A percentile compares a stretch with the other conserved stretches of the same genome.
phyloP scores from a whole-genome alignment of 495 filamentous ascomycete species.

The Poronia punctata region DNA sequence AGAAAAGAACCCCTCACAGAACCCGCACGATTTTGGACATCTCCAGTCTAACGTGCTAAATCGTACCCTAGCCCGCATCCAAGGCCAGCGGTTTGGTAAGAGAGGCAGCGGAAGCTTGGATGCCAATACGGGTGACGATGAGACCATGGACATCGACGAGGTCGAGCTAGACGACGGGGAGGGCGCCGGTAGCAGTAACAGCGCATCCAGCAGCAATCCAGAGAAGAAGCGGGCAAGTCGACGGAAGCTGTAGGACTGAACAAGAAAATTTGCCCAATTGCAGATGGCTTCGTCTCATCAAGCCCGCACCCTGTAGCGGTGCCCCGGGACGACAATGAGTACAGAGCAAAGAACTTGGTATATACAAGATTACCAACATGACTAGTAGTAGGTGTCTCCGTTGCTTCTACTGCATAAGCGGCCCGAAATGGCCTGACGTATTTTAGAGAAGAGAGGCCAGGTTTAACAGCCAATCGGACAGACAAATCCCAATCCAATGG shows the following conservation, averaged over 20 bases:
- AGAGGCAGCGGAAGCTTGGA: conserved; percentile 39
- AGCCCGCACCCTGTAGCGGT: too few relatives aligned
- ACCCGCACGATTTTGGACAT: conserved; percentile 30
- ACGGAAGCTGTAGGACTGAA: conserved; percentile 25
- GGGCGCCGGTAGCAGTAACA: background rate
- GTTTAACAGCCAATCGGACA: too few relatives aligned
- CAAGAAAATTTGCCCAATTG: conserved; percentile 6
- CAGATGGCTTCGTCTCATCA: too few relatives aligned
- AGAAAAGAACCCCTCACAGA: conserved; percentile 39
- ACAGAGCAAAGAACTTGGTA: too few relatives aligned
- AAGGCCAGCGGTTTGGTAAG: conserved; percentile 28
- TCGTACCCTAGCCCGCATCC: conserved; percentile 11
- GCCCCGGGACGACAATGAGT: too few relatives aligned
- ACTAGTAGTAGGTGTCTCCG: too few relatives aligned
- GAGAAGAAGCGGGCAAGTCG: conserved; percentile 33
- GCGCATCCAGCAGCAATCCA: background rate
- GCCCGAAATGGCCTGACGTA: too few relatives aligned
- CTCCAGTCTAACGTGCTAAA: conserved; percentile 23
- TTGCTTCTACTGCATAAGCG: too few relatives aligned
- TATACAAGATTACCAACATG: too few relatives aligned
- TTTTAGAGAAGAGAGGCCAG: too few relatives aligned
- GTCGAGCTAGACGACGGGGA: conserved; percentile 31
- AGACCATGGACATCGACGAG: conserved; percentile 54
- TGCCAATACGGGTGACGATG: conserved; percentile 46
- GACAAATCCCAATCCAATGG: too few relatives aligned